These are phyloP conservation scores for Malus hybrid DNA, from an alignment of 331 rosid species.

Conservation along the genomic window DNA sequence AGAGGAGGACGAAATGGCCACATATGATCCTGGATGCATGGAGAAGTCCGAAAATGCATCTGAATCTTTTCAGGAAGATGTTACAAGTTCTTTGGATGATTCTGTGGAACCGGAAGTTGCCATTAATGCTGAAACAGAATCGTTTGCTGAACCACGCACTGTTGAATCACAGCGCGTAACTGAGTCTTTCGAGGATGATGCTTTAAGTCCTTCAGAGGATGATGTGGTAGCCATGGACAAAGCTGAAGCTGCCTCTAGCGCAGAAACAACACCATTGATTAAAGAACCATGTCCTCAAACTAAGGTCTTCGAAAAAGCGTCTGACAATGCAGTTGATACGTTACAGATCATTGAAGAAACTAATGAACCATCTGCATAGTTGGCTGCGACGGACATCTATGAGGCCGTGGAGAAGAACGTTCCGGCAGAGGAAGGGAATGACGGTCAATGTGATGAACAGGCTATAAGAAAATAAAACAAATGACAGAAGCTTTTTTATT, in stretches of 20 bases:
- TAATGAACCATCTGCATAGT: slow-evolving; percentile 3
- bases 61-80: neutral
- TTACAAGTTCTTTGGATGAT: neutral
- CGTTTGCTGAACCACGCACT: neutral
- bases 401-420: neutral
- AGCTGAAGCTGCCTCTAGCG: slow-evolving; percentile 15
- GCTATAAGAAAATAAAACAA: neutral
- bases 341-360: neutral
- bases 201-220: slow-evolving; percentile 15
- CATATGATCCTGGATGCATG: neutral
- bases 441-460: neutral
- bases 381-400: neutral
- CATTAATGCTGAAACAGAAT: slow-evolving; percentile 7
- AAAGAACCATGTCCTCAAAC: slow-evolving; percentile 15
- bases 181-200: slow-evolving; percentile 17
- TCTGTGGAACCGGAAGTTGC: slow-evolving; percentile 10
- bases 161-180: neutral
- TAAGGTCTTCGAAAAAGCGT: slow-evolving; percentile 2
- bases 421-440: neutral
- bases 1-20: slow-evolving; percentile 10
- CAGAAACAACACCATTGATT: slow-evolving; percentile 15
- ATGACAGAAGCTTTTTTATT: neutral
- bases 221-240: slow-evolving; percentile 10
- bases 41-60: neutral
- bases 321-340: slow-evolving; percentile 8